Evolutionary conservation across 2,329 filamentous ascomycete species (phyloP).

Genomic region (Venturia asperata): DNA sequence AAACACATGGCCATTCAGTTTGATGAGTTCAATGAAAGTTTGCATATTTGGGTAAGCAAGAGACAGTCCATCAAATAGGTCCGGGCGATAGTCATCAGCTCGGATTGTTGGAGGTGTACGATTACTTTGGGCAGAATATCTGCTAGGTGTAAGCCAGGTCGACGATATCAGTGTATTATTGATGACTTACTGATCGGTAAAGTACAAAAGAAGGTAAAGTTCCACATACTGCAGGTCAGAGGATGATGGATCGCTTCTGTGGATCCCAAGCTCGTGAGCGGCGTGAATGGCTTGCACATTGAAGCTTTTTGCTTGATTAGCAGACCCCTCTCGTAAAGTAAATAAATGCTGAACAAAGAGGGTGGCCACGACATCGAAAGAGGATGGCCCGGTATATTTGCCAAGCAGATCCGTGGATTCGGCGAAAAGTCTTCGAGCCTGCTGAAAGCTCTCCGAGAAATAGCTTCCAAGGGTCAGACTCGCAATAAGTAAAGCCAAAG

Average conservation of each 20-base stretch:
- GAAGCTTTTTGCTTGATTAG: slow-evolving; percentile 1
- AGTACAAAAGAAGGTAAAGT: not conserved
- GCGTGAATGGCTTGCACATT: not conserved
- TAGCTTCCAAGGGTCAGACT: not conserved
- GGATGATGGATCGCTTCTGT: not conserved
- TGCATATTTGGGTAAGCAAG: not conserved
- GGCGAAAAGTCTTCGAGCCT: not conserved
- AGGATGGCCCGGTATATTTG: not conserved
- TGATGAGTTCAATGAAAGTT: slow-evolving; percentile 1
- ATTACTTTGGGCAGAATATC: not conserved
- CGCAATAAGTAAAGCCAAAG: not conserved
- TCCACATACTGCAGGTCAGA: not conserved
- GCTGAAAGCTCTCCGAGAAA: not conserved
- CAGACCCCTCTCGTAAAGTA: not conserved
- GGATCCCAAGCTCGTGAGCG: not conserved
- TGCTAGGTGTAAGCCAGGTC: not conserved
- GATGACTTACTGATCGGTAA: not conserved
- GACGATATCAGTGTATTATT: not conserved
- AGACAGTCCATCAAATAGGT: not conserved
- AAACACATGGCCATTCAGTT: not conserved
- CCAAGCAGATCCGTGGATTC: not conserved
- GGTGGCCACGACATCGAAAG: not conserved
- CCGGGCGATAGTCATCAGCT: not conserved
- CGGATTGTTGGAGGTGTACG: not conserved
- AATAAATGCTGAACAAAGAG: slow-evolving; percentile 2